Evolutionary conservation across 495 filamentous ascomycete species (phyloP).

Genomic region (Entonaema liquescens): DNA sequence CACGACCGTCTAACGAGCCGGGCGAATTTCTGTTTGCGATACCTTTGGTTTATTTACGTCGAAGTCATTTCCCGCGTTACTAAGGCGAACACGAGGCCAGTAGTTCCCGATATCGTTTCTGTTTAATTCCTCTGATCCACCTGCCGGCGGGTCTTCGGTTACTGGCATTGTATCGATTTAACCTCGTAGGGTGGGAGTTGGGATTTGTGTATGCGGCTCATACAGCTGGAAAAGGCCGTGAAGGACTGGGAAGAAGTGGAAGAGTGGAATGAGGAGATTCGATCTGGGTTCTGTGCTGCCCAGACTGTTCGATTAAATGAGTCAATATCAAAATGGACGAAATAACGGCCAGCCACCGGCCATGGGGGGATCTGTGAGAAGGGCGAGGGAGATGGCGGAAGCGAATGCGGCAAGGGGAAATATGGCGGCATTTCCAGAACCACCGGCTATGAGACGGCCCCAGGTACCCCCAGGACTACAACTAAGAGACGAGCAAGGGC

Average conservation of each 20-base stretch:
- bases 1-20: slow-evolving; percentile 46
- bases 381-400: slow-evolving; percentile 57
- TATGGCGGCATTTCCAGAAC: slow-evolving; percentile 33
- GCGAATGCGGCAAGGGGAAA: slow-evolving; percentile 41
- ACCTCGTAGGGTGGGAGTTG: slow-evolving; percentile 19
- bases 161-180: slow-evolving; percentile 34
- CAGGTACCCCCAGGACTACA: slow-evolving; percentile 50
- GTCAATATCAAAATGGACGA: slow-evolving; percentile 58
- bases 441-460: slow-evolving; percentile 42
- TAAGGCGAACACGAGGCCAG: slow-evolving; percentile 30
- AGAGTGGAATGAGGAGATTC: slow-evolving; percentile 39
- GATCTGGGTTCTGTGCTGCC: slow-evolving; percentile 24
- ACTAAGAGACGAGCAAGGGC: slow-evolving; percentile 53
- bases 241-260: slow-evolving; percentile 42
- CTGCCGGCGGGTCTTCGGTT: slow-evolving; percentile 30
- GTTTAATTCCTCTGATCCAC: slow-evolving; percentile 32
- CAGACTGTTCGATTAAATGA: slow-evolving; percentile 55
- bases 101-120: slow-evolving; percentile 29
- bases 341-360: slow-evolving; percentile 52
- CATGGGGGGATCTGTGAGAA: slow-evolving; percentile 54
- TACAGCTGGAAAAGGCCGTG: slow-evolving; percentile 26
- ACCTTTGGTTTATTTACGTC: slow-evolving; percentile 38
- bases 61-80: slow-evolving; percentile 32
- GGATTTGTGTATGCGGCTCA: slow-evolving; percentile 45
- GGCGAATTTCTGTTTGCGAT: slow-evolving; percentile 41